Percentiles rank a stretch among this genome's conserved stretches.
phyloP scores from a whole-genome alignment of 2,329 filamentous ascomycete species.

The Calonectria naviculata region DNA sequence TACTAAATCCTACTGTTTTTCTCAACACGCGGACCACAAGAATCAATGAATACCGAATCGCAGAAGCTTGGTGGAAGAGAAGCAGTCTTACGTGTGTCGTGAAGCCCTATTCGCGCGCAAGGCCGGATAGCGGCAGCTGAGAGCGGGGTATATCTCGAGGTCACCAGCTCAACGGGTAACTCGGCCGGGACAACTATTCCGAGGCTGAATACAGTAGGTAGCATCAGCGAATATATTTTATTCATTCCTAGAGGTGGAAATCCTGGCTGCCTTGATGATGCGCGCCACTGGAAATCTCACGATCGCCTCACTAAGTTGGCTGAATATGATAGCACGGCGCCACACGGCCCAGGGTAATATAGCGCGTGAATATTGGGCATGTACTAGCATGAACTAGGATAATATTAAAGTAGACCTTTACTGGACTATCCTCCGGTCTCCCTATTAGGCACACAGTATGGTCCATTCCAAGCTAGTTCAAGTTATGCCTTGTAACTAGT shows the following conservation, averaged over 20 bases:
- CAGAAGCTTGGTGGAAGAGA: not conserved
- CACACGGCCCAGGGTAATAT: too few relatives aligned
- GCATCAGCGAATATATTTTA: not conserved
- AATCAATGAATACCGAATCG: not conserved
- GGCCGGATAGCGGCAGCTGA: not conserved
- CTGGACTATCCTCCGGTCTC: too few relatives aligned
- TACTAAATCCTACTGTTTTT: not conserved
- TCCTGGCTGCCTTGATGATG: not conserved
- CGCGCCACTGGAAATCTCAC: not conserved
- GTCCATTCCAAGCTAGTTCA: too few relatives aligned
- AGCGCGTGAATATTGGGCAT: too few relatives aligned
- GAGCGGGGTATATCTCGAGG: not conserved
- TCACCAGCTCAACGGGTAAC: not conserved
- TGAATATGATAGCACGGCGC: too few relatives aligned
- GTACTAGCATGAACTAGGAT: too few relatives aligned
- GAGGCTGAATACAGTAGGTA: constrained; percentile 18
- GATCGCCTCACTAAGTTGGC: too few relatives aligned
- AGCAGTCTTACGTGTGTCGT: not conserved
- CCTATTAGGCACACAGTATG: too few relatives aligned
- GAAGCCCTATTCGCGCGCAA: constrained; percentile 15
- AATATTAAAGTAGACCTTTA: too few relatives aligned
- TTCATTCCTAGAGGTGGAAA: not conserved
- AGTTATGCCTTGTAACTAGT: too few relatives aligned
- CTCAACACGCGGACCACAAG: not conserved
- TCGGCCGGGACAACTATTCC: not conserved